Conservation (phyloP, 768 basidiomycete species). For the Exsudoporus frostii region DNA sequence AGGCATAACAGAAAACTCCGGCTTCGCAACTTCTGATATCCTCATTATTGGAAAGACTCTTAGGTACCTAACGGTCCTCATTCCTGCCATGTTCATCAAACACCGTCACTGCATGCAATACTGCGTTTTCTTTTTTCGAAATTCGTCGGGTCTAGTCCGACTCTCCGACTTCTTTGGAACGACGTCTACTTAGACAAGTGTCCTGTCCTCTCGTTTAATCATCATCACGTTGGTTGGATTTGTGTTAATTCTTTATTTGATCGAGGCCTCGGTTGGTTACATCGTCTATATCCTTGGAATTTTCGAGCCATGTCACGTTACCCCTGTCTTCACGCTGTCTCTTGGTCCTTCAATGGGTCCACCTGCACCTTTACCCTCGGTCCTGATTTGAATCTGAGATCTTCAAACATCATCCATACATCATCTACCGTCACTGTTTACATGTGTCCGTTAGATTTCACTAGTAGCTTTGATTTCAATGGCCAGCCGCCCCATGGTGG, state of each 20-base stretch:
- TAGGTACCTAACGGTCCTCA: background rate
- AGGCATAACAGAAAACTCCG: conserved; percentile 13
- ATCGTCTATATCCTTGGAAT: conserved; percentile 10
- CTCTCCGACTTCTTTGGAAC: conserved; percentile 14
- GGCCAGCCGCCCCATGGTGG: background rate
- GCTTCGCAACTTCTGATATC: conserved; percentile 10
- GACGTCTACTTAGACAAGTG: conserved; percentile 20
- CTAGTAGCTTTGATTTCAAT: background rate
- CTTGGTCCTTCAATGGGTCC: background rate
- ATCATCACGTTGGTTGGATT: conserved; percentile 16
- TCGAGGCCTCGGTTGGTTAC: conserved; percentile 8
- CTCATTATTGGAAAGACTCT: background rate
- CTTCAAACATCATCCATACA: too few species aligned
- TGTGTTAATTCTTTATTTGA: conserved; percentile 27
- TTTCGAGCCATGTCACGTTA: conserved; percentile 2
- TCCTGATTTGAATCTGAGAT: background rate
- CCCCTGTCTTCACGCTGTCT: conserved; percentile 1
- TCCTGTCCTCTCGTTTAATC: conserved; percentile 34
- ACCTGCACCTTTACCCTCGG: background rate
- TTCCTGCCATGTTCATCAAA: conserved; percentile 2
- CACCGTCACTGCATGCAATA: conserved; percentile 3
- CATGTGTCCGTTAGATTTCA: background rate
- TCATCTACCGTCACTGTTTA: background rate
- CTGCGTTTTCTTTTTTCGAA: background rate
- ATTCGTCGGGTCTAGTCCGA: background rate